Percentiles rank a stretch among this genome's conserved stretches.
These are phyloP conservation scores for Xylariaceae sp. DNA, from an alignment of 2,329 filamentous ascomycete species.

Conservation along the genomic window DNA sequence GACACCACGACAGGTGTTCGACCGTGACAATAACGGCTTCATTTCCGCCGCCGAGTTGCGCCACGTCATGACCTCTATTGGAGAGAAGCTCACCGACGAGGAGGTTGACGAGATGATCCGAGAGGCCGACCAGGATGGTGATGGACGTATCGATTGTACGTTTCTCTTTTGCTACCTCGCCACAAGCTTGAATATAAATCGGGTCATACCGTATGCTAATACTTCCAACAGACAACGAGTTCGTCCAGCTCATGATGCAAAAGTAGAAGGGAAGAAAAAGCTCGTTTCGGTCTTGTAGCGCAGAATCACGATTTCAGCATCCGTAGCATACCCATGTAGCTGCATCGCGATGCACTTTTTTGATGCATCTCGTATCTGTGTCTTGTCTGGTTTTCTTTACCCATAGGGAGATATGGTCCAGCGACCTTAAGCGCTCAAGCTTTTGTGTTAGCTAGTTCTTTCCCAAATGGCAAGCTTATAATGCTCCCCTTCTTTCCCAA, in stretches of 20 bases:
- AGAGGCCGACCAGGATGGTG: constrained; percentile 84
- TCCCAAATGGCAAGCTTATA: no score
- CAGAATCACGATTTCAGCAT: constrained; percentile 14
- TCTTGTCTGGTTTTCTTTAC: constrained; percentile 16
- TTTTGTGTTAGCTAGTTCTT: no score
- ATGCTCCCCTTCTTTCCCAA: no score
- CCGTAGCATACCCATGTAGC: constrained; percentile 26
- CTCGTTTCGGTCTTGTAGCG: constrained; percentile 17
- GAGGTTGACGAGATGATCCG: constrained; percentile 93
- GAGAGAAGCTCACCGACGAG: constrained; percentile 85
- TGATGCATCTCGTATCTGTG: no score
- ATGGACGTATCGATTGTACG: constrained; percentile 84
- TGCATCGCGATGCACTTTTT: constrained; percentile 21
- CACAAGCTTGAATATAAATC: constrained; percentile 22
- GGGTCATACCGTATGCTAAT: background rate
- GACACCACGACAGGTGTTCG: constrained; percentile 57
- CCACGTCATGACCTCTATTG: constrained; percentile 89
- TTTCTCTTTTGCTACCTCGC: constrained; percentile 9
- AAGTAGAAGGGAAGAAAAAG: constrained; percentile 54
- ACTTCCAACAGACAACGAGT: constrained; percentile 72
- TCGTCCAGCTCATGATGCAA: constrained; percentile 94
- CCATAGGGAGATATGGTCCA: background rate
- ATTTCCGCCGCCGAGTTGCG: constrained; percentile 85
- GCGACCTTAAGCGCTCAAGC: no score
- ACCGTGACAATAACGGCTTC: constrained; percentile 88